A percentile compares a stretch with the other conserved stretches of the same genome.
phyloP scores from a whole-genome alignment of 306 rosid genomes.

The Echinosophora koreensis region DNA sequence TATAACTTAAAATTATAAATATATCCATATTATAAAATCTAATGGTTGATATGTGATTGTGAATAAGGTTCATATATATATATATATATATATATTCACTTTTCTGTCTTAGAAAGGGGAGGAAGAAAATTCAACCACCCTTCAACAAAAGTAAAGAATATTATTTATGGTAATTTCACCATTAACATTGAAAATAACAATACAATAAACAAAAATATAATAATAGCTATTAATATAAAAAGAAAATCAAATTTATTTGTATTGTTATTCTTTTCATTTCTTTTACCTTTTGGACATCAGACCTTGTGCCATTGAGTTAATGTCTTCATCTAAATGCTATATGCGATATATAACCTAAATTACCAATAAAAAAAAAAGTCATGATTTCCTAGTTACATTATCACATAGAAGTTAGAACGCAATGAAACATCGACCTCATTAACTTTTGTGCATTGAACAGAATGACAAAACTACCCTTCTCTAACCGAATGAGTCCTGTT shows the following conservation, averaged over 20 bases:
- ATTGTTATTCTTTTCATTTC: too few relatives aligned
- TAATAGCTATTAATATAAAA: neutral
- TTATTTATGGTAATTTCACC: neutral
- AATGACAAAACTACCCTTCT: slow-evolving; percentile 21
- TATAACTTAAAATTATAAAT: too few relatives aligned
- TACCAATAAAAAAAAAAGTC: neutral
- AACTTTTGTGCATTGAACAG: neutral
- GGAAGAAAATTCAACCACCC: neutral
- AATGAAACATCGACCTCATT: neutral
- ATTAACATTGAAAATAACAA: neutral
- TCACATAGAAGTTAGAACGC: neutral
- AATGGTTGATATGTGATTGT: neutral
- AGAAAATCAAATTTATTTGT: too few relatives aligned
- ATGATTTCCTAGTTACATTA: neutral
- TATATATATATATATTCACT: neutral
- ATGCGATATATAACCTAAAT: neutral
- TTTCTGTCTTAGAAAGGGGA: neutral
- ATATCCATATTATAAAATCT: neutral
- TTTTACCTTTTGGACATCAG: too few relatives aligned
- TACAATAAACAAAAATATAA: neutral
- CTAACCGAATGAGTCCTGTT: neutral
- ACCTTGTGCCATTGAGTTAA: neutral
- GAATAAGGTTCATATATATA: neutral
- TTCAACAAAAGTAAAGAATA: neutral
- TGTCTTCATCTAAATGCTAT: neutral